These are phyloP conservation scores for Leishmania major DNA, from an alignment of 208 protist genomes.

Conservation along the genomic window DNA sequence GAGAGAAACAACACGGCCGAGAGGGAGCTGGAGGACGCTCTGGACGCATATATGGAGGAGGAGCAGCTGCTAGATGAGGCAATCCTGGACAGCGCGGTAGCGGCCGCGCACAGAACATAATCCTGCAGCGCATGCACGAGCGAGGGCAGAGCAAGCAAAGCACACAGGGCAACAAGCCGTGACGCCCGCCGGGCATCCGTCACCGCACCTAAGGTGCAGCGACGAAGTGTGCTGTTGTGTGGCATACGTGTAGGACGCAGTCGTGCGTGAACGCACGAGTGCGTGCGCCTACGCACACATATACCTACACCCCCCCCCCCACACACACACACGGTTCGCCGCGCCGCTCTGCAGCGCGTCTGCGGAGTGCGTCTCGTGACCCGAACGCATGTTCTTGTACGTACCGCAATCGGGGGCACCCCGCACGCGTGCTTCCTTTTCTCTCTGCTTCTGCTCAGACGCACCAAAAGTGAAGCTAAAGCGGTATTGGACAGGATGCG, in stretches of 20 bases:
- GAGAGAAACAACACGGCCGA: not conserved
- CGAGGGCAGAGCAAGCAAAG: not conserved
- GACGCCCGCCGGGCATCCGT: too few relatives aligned
- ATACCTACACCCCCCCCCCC: too few relatives aligned
- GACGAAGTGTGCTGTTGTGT: too few relatives aligned
- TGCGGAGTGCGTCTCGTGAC: not conserved
- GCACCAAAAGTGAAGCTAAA: not conserved
- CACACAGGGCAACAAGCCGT: not conserved
- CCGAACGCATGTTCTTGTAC: not conserved
- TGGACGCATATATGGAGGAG: slow-evolving; percentile 40
- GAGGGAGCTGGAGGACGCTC: slow-evolving; percentile 24
- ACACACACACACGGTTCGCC: not conserved
- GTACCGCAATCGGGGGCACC: not conserved
- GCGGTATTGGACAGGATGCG: not conserved
- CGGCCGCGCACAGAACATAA: slow-evolving; percentile 8
- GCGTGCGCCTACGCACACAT: not conserved
- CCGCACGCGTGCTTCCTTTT: not conserved
- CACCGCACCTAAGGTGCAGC: not conserved
- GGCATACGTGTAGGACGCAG: not conserved
- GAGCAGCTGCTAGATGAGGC: slow-evolving; percentile 43
- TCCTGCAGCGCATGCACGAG: not conserved
- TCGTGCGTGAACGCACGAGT: not conserved
- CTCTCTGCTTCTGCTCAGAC: not conserved
- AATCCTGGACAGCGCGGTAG: slow-evolving; percentile 37
- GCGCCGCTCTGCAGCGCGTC: not conserved